Evolutionary conservation across 495 filamentous ascomycete species (phyloP).

Genomic region (Mycothermus thermophilus): DNA sequence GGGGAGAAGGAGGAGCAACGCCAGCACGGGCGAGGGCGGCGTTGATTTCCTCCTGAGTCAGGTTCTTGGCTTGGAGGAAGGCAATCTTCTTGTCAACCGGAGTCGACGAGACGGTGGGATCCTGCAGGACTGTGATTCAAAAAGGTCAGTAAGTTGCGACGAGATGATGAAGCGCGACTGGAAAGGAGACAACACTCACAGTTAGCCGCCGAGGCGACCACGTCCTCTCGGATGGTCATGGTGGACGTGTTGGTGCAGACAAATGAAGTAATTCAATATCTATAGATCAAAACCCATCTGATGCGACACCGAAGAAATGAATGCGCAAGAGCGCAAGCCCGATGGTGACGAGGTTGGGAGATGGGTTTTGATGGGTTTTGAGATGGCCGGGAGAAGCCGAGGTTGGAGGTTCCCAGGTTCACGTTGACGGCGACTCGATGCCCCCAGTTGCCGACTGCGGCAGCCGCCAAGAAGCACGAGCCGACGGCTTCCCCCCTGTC

Average conservation of each 20-base stretch:
- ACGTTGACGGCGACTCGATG: too few species aligned
- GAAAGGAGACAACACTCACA: slow-evolving; percentile 39
- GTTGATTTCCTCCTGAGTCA: slow-evolving; percentile 91
- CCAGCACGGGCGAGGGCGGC: slow-evolving; percentile 62
- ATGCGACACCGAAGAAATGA: neutral
- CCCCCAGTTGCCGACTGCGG: slow-evolving; percentile 4
- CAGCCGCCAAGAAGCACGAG: slow-evolving; percentile 3
- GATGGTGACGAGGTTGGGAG: slow-evolving; percentile 5
- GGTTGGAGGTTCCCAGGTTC: too few species aligned
- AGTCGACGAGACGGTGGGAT: slow-evolving; percentile 77
- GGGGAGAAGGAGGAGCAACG: slow-evolving; percentile 36
- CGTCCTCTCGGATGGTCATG: slow-evolving; percentile 74
- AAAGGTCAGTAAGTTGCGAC: slow-evolving; percentile 6
- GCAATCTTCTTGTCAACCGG: slow-evolving; percentile 85
- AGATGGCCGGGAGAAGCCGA: too few species aligned
- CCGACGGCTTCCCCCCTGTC: slow-evolving; percentile 2
- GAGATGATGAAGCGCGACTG: slow-evolving; percentile 7
- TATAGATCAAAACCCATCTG: neutral
- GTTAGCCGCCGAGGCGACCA: slow-evolving; percentile 58
- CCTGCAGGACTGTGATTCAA: slow-evolving; percentile 71
- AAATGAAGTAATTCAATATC: too few species aligned
- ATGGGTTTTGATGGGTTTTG: too few species aligned
- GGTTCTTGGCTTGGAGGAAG: slow-evolving; percentile 92
- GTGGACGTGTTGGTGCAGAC: neutral
- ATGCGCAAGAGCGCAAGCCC: slow-evolving; percentile 1